phyloP scores from a whole-genome alignment of 768 basidiomycete species.

The Leccinum fibrillosum region DNA sequence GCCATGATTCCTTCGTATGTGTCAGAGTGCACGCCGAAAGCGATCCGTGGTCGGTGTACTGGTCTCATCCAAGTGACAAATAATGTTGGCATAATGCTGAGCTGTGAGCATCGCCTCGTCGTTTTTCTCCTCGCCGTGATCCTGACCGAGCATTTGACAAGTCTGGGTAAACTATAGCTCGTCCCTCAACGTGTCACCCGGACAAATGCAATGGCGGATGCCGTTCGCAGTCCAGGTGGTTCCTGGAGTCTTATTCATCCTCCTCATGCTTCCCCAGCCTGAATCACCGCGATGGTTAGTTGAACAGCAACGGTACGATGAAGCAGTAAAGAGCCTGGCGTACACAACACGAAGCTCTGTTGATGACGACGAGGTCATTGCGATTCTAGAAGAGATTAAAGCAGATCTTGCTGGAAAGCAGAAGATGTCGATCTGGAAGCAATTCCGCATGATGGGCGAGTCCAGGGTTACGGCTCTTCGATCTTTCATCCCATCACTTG shows the following conservation, averaged over 20 bases:
- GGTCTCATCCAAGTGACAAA: constrained; percentile 38
- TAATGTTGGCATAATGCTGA: constrained; percentile 34
- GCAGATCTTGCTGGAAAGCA: constrained; percentile 44
- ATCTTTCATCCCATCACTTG: constrained; percentile 43
- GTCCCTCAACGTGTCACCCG: constrained; percentile 33
- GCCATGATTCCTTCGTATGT: constrained; percentile 50
- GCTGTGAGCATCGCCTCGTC: constrained; percentile 23
- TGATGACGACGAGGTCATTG: constrained; percentile 34
- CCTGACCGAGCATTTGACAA: constrained; percentile 13
- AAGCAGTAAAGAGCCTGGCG: constrained; percentile 40
- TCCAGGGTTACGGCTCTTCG: constrained; percentile 38
- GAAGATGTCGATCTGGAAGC: constrained; percentile 31
- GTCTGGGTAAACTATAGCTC: constrained; percentile 50
- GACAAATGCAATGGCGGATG: constrained; percentile 51
- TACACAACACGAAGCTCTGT: constrained; percentile 31
- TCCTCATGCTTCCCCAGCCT: constrained; percentile 46
- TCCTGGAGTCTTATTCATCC: constrained; percentile 47
- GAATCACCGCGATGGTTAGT: constrained; percentile 58
- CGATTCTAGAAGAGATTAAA: constrained; percentile 45
- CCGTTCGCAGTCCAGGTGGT: constrained; percentile 52
- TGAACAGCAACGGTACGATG: constrained; percentile 41
- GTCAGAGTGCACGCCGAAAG: constrained; percentile 47
- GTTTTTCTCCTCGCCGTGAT: neutral
- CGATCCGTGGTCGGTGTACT: constrained; percentile 50
- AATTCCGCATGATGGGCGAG: constrained; percentile 43